Percentiles rank a stretch among this genome's conserved stretches.
These are phyloP conservation scores for Cyathus pygmaeus DNA, from an alignment of 1,284 basidiomycete species.

Conservation along the genomic window DNA sequence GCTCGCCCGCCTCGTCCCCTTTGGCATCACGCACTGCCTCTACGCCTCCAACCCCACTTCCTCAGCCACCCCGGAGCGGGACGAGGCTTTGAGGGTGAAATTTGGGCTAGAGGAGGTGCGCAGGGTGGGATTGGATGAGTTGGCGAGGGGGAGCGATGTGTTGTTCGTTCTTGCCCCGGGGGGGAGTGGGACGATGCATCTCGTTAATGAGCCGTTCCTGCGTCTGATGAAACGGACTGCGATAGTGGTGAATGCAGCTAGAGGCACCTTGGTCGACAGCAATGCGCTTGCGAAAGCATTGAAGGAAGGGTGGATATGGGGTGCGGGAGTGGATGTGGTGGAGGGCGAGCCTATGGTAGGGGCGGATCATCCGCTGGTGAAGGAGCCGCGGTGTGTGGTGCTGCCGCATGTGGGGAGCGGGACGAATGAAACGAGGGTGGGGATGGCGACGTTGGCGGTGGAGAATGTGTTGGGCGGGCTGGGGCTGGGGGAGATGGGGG, in stretches of 20 bases:
- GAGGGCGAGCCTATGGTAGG: conserved; percentile 89
- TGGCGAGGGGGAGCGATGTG: conserved; percentile 83
- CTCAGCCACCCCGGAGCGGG: conserved; percentile 56
- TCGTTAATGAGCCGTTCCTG: conserved; percentile 81
- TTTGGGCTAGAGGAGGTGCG: conserved; percentile 62
- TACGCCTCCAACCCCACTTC: conserved; percentile 70
- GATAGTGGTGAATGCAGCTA: conserved; percentile 82
- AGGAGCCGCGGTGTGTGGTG: conserved; percentile 70
- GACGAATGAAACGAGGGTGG: conserved; percentile 84
- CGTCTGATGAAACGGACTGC: conserved; percentile 85
- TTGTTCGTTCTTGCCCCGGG: conserved; percentile 88
- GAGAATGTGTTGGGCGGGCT: conserved; percentile 71
- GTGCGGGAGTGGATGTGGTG: conserved; percentile 93
- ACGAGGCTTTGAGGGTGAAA: conserved; percentile 58
- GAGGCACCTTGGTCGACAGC: conserved; percentile 89
- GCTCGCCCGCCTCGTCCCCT: conserved; percentile 79
- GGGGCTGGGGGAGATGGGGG: conserved; percentile 63
- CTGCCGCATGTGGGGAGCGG: conserved; percentile 93
- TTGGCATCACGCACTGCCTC: conserved; percentile 76
- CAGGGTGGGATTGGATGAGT: conserved; percentile 69
- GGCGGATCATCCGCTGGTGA: conserved; percentile 82
- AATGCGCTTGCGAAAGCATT: conserved; percentile 88
- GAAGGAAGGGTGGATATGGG: conserved; percentile 83
- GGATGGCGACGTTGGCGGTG: conserved; percentile 82
- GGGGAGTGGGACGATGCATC: conserved; percentile 75